phyloP scores from a whole-genome alignment of 2,329 filamentous ascomycete genomes.

The Paraphoma sp. region DNA sequence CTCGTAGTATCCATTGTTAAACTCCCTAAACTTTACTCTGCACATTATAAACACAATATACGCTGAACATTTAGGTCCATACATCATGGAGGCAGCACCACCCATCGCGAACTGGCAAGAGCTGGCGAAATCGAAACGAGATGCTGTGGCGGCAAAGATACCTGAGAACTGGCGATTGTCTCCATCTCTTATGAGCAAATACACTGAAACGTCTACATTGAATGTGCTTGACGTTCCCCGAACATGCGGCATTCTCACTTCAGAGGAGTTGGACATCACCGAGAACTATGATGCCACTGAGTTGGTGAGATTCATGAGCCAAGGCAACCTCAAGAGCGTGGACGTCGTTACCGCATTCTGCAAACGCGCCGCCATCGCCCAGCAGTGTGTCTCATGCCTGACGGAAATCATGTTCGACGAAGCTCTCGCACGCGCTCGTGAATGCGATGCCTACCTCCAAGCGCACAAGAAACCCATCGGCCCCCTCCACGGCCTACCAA shows the following conservation, averaged over 20 bases:
- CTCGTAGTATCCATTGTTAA: too few species aligned
- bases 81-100: conserved; percentile 13
- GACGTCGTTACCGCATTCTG: conserved; percentile 62
- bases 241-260: conserved; percentile 38
- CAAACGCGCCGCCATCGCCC: conserved; percentile 61
- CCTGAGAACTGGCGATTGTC: conserved; percentile 43
- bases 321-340: conserved; percentile 29
- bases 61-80: too few species aligned
- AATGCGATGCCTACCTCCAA: conserved; percentile 46
- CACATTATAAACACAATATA: too few species aligned
- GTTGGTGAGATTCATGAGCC: conserved; percentile 34
- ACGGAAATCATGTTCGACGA: conserved; percentile 54
- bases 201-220: conserved; percentile 25
- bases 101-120: conserved; percentile 36
- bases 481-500: conserved; percentile 60
- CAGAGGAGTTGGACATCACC: conserved; percentile 43
- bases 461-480: conserved; percentile 52
- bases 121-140: conserved; percentile 39
- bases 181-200: conserved; percentile 18
- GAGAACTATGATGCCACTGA: conserved; percentile 44
- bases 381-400: conserved; percentile 61
- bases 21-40: too few species aligned
- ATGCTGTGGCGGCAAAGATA: conserved; percentile 34
- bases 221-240: conserved; percentile 40
- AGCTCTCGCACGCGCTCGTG: conserved; percentile 47